These are phyloP conservation scores for Anthracocystis setariae DNA, from an alignment of 1,284 basidiomycete genomes.

Conservation along the genomic window DNA sequence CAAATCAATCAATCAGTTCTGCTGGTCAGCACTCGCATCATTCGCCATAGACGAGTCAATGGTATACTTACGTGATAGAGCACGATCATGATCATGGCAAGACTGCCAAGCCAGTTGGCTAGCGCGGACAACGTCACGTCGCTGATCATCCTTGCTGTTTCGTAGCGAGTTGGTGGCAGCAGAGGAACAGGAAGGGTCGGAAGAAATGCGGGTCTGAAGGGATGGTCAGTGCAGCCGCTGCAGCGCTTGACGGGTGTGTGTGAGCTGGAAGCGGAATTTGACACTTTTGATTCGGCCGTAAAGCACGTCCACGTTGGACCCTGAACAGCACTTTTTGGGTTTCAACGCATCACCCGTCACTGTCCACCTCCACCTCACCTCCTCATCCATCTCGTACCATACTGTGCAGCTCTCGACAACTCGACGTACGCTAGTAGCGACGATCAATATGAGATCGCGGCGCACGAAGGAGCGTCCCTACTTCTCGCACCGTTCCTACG, in stretches of 20 bases:
- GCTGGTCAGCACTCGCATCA: neutral
- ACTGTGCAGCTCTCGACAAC: too few species aligned
- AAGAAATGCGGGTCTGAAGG: neutral
- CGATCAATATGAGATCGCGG: neutral
- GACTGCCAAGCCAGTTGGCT: conserved; percentile 63
- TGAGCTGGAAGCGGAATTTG: conserved; percentile 11
- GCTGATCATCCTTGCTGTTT: conserved; percentile 49
- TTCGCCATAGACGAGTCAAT: neutral
- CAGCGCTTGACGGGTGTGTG: neutral
- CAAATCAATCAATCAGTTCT: neutral
- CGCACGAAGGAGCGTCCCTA: conserved; percentile 2
- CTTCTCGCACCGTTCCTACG: conserved; percentile 2
- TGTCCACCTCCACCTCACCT: too few species aligned
- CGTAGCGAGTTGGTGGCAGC: neutral
- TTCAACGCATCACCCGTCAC: neutral
- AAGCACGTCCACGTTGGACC: conserved; percentile 14
- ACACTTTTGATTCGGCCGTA: conserved; percentile 21
- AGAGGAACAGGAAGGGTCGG: neutral
- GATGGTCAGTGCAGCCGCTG: conserved; percentile 29
- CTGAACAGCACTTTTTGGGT: conserved; percentile 11
- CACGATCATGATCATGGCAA: conserved; percentile 62
- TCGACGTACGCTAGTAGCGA: neutral
- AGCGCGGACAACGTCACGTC: conserved; percentile 61
- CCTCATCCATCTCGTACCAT: too few species aligned
- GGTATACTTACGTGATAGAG: conserved; percentile 58